These are phyloP conservation scores for Osmanthus fragrans DNA, from an alignment of 257 asterid species.

Conservation along the genomic window DNA sequence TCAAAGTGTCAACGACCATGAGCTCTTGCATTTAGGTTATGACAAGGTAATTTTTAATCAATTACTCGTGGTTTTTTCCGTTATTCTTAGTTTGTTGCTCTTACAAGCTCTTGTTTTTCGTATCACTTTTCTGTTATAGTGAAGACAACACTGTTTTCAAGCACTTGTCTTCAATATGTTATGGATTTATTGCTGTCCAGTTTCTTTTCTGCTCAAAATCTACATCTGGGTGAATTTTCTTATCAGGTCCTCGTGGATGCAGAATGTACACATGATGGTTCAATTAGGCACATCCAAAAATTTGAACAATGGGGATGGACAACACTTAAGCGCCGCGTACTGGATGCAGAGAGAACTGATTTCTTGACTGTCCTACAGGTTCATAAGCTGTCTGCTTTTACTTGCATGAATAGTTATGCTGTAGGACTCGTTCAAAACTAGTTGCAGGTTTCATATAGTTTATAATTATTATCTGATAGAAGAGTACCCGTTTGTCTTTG, in stretches of 20 bases:
- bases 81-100: slow-evolving; percentile 6
- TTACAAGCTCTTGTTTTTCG: neutral
- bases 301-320: slow-evolving; percentile 99
- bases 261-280: slow-evolving; percentile 98
- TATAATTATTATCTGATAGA: neutral
- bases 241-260: slow-evolving; percentile 93
- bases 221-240: slow-evolving; percentile 32
- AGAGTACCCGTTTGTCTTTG: neutral
- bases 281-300: slow-evolving; percentile 83
- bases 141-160: neutral
- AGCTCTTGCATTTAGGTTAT: slow-evolving; percentile 62
- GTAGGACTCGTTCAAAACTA: neutral
- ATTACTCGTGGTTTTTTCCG: neutral
- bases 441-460: slow-evolving; percentile 9
- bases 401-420: slow-evolving; percentile 5
- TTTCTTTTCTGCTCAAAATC: slow-evolving; percentile 19
- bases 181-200: neutral
- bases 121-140: neutral
- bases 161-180: neutral
- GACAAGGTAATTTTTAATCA: slow-evolving; percentile 54
- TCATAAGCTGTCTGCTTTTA: slow-evolving; percentile 14
- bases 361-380: slow-evolving; percentile 82
- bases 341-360: slow-evolving; percentile 86
- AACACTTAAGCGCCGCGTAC: slow-evolving; percentile 84
- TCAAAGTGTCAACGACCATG: slow-evolving; percentile 32